Conservation (phyloP, 345 rosid genomes). For the Limnanthes douglasii region DNA sequence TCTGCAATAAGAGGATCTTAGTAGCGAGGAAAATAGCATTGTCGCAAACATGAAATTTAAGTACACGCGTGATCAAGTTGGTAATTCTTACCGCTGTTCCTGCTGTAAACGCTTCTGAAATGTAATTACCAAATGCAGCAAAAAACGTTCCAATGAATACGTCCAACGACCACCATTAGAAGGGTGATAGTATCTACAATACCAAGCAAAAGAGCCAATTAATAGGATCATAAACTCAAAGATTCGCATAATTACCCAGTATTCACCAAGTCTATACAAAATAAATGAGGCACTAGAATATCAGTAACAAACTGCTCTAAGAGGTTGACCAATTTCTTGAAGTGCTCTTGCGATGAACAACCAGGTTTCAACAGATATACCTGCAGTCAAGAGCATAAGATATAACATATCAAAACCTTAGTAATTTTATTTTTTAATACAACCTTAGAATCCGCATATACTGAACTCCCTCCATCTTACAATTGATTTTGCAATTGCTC, state of each 20-base stretch:
- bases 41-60: too few species aligned
- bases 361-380: slow-evolving; percentile 77
- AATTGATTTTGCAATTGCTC: slow-evolving; percentile 74
- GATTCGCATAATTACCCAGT: too few species aligned
- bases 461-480: slow-evolving; percentile 32
- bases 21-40: slow-evolving; percentile 19
- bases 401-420: slow-evolving; percentile 7
- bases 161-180: slow-evolving; percentile 99
- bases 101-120: slow-evolving; percentile 85
- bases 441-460: slow-evolving; percentile 10
- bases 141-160: slow-evolving; percentile 79
- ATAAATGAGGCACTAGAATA: slow-evolving; percentile 8
- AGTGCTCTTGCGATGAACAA: slow-evolving; percentile 53
- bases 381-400: slow-evolving; percentile 25
- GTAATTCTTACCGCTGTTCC: slow-evolving; percentile 81
- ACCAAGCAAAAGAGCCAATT: slow-evolving; percentile 7
- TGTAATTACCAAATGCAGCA: slow-evolving; percentile 56
- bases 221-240: too few species aligned
- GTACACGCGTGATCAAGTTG: too few species aligned
- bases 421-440: slow-evolving; percentile 8
- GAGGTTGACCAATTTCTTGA: slow-evolving; percentile 88
- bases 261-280: slow-evolving; percentile 5
- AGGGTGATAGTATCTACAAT: slow-evolving; percentile 83
- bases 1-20: slow-evolving; percentile 30
- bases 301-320: slow-evolving; percentile 83